These are phyloP conservation scores for Ramichloridium luteum DNA, from an alignment of 2,329 filamentous ascomycete species.

Conservation along the genomic window DNA sequence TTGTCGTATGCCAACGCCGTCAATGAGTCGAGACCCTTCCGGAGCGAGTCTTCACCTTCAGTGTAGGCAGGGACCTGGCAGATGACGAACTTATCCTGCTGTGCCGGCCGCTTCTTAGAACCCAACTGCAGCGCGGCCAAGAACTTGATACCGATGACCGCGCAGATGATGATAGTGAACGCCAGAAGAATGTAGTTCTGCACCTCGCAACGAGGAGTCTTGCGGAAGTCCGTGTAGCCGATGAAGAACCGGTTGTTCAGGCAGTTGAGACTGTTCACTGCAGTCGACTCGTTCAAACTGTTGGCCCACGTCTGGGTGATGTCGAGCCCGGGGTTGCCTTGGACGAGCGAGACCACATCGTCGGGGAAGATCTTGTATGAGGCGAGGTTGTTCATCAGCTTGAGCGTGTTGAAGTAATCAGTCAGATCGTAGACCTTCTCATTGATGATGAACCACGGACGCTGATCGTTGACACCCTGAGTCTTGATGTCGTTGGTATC, in stretches of 20 bases:
- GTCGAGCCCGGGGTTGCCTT: slow-evolving; percentile 66
- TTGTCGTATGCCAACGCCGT: slow-evolving; percentile 95
- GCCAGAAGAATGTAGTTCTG: slow-evolving; percentile 85
- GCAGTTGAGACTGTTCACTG: slow-evolving; percentile 63
- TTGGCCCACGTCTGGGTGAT: slow-evolving; percentile 54
- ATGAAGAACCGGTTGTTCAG: slow-evolving; percentile 73
- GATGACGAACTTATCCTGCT: slow-evolving; percentile 96
- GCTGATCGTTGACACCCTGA: slow-evolving; percentile 54
- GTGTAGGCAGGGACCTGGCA: slow-evolving; percentile 97
- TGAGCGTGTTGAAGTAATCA: slow-evolving; percentile 73
- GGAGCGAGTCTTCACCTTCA: slow-evolving; percentile 93
- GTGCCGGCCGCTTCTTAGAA: slow-evolving; percentile 81
- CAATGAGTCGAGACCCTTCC: slow-evolving; percentile 91
- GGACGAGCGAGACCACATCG: slow-evolving; percentile 54
- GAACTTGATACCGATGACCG: slow-evolving; percentile 79
- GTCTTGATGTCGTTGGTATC: slow-evolving; percentile 45
- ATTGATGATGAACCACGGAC: slow-evolving; percentile 70
- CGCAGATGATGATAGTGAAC: slow-evolving; percentile 72
- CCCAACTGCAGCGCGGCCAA: slow-evolving; percentile 90
- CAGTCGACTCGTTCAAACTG: slow-evolving; percentile 40
- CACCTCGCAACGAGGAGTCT: slow-evolving; percentile 61
- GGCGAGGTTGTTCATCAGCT: slow-evolving; percentile 40
- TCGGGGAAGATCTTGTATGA: slow-evolving; percentile 61
- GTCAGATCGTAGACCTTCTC: slow-evolving; percentile 76
- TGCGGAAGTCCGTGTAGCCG: slow-evolving; percentile 74